Evolutionary conservation across 2,329 filamentous ascomycete genomes (phyloP).

Genomic region (Venturia nashicola): DNA sequence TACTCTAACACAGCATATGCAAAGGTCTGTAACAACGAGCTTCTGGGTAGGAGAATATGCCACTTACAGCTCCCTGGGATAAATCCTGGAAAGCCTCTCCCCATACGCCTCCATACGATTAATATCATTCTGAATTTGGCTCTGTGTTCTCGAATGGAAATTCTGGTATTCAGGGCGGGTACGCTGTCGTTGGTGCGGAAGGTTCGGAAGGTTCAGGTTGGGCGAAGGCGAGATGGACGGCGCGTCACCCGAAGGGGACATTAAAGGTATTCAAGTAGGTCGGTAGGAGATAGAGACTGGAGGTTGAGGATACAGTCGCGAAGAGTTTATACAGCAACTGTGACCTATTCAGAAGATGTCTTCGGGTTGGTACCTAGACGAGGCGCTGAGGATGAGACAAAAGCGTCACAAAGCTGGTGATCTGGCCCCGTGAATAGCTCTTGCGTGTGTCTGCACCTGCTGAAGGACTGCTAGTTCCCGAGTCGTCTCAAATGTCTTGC

Average conservation of each 20-base stretch:
- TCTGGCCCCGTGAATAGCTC: slow-evolving; percentile 1
- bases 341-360: neutral
- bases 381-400: slow-evolving; percentile 5
- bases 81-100: slow-evolving; percentile 9
- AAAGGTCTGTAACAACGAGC: neutral
- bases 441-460: neutral
- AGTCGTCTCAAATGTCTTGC: neutral
- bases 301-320: neutral
- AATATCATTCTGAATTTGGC: neutral
- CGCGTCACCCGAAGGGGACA: slow-evolving; percentile 9
- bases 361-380: neutral
- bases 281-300: neutral
- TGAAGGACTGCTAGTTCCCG: neutral
- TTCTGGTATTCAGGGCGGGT: slow-evolving; percentile 4
- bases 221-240: slow-evolving; percentile 4
- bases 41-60: neutral
- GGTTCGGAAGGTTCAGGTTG: slow-evolving; percentile 4
- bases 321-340: neutral
- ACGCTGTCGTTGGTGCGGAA: slow-evolving; percentile 9
- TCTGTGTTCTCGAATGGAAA: neutral
- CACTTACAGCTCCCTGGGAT: slow-evolving; percentile 11
- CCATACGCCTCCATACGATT: slow-evolving; percentile 8
- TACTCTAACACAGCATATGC: neutral
- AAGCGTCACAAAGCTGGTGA: slow-evolving; percentile 4
- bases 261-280: slow-evolving; percentile 3